Conservation (phyloP, 2,329 filamentous ascomycete genomes). For the Talaromyces marneffei region DNA sequence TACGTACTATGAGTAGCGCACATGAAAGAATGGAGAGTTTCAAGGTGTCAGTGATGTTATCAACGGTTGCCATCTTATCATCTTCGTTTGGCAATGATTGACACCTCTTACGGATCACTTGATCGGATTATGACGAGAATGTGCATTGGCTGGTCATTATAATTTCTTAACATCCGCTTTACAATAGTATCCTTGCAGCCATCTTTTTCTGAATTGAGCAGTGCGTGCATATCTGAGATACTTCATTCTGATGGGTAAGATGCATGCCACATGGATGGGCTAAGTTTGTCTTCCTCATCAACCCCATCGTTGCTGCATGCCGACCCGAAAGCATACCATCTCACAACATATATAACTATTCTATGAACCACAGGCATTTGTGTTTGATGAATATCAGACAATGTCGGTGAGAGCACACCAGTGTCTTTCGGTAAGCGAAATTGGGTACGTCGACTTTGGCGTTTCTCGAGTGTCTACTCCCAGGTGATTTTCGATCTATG, state of each 20-base stretch:
- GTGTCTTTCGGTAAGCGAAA: background rate
- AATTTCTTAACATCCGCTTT: background rate
- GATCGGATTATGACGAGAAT: slow-evolving; percentile 5
- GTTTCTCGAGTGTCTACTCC: background rate
- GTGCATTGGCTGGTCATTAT: background rate
- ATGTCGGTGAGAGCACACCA: background rate
- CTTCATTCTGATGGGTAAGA: background rate
- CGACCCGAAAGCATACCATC: background rate
- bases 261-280: background rate
- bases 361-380: background rate
- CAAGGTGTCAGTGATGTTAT: background rate
- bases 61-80: background rate
- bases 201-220: background rate
- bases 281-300: background rate
- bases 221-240: background rate
- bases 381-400: background rate
- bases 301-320: background rate
- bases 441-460: background rate
- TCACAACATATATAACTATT: background rate
- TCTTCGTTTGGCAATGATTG: background rate
- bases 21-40: background rate
- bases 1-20: too few species aligned
- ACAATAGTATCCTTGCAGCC: background rate
- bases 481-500: background rate
- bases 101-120: background rate